phyloP scores from a whole-genome alignment of 495 filamentous ascomycete genomes.

The Penicillium taxi region DNA sequence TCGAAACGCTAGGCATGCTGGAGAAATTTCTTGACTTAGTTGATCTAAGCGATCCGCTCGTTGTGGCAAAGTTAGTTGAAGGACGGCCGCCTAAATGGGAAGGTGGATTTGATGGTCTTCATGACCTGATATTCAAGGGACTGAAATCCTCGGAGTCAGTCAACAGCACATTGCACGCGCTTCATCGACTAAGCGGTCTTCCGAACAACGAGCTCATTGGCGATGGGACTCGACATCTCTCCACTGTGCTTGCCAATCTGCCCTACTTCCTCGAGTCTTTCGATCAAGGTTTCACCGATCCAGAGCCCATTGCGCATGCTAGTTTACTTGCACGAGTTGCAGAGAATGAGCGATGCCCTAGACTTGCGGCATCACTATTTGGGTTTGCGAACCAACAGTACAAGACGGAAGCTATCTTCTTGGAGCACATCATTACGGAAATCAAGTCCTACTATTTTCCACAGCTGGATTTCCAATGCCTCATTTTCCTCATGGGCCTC shows the following conservation, averaged over 20 bases:
- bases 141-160: conserved; percentile 78
- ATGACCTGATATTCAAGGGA: conserved; percentile 81
- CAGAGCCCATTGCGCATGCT: conserved; percentile 51
- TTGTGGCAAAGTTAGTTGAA: conserved; percentile 62
- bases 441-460: conserved; percentile 76
- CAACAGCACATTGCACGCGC: conserved; percentile 62
- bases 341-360: conserved; percentile 50
- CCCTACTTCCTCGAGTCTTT: conserved; percentile 79
- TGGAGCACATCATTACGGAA: conserved; percentile 64
- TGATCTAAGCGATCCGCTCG: conserved; percentile 62
- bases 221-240: conserved; percentile 70
- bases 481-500: conserved; percentile 87
- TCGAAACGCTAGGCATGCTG: conserved; percentile 87
- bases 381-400: conserved; percentile 63
- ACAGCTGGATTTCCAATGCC: conserved; percentile 69
- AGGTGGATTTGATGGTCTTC: conserved; percentile 77
- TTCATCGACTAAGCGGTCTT: conserved; percentile 70
- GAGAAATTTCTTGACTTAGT: conserved; percentile 77
- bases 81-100: conserved; percentile 84
- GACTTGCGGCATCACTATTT: conserved; percentile 48
- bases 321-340: conserved; percentile 63
- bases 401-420: conserved; percentile 66
- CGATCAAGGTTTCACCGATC: conserved; percentile 52
- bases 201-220: conserved; percentile 78
- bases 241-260: conserved; percentile 78